Evolutionary conservation across 306 rosid species (phyloP).

Genomic region (Begonia loranthoides): DNA sequence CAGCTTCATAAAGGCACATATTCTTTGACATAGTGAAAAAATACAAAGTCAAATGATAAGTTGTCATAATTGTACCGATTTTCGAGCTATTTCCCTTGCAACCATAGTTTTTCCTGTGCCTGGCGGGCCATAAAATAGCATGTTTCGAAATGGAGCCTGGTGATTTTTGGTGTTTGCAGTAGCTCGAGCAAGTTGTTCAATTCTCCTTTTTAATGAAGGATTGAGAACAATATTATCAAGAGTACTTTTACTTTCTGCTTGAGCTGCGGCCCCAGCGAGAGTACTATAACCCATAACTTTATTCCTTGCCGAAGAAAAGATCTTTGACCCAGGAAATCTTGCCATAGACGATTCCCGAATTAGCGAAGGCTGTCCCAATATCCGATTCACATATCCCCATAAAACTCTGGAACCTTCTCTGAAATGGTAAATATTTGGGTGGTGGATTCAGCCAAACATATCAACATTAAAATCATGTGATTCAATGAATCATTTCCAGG

Average conservation of each 20-base stretch:
- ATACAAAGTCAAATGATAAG: slow-evolving; percentile 6
- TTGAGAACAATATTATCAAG: slow-evolving; percentile 74
- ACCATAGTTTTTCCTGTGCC: slow-evolving; percentile 99
- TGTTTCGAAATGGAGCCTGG: slow-evolving; percentile 93
- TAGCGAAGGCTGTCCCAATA: slow-evolving; percentile 95
- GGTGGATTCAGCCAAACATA: neutral
- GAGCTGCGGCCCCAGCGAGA: slow-evolving; percentile 26
- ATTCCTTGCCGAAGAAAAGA: slow-evolving; percentile 52
- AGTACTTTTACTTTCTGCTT: slow-evolving; percentile 35
- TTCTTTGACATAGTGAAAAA: neutral
- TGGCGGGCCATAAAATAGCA: slow-evolving; percentile 97
- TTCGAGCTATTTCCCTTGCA: slow-evolving; percentile 91
- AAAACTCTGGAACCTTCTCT: slow-evolving; percentile 95
- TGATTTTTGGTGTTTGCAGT: slow-evolving; percentile 88
- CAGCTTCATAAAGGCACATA: neutral
- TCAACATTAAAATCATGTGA: neutral
- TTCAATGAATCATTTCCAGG: neutral
- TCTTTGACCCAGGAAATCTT: slow-evolving; percentile 69
- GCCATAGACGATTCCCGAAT: slow-evolving; percentile 92
- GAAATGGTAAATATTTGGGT: slow-evolving; percentile 10
- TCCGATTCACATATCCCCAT: slow-evolving; percentile 94
- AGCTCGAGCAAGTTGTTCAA: slow-evolving; percentile 83
- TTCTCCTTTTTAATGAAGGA: slow-evolving; percentile 79
- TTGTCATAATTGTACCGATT: slow-evolving; percentile 43
- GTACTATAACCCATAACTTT: slow-evolving; percentile 38